Evolutionary conservation across 176 grass and related monocot species (phyloP), one percentile per base, ranked within the genome.

Genomic region (Areca catechu): DNA sequence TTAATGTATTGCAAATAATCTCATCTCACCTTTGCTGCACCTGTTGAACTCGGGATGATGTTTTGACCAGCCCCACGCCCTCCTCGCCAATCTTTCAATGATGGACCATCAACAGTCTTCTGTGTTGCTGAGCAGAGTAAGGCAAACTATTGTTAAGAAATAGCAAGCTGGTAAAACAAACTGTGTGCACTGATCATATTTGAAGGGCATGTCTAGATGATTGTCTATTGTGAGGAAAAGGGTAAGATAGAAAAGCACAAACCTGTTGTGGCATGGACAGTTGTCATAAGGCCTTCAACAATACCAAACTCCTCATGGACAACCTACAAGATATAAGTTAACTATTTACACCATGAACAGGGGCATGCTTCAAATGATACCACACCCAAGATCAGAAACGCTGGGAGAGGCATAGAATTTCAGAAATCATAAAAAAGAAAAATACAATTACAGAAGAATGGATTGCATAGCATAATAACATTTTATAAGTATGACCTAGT

Each of bases 251-350:
- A 65, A 65, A 24, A 58, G 68, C 62, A 71, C 16, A 50, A 72
- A 97, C 92, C 92, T 91, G 92, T 97, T 25, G 92, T 97, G 7
- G 92, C 92, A 66, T 97, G 92, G 75, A 97, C 92, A 70, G 87
- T 97, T 65, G 92, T 97, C 92, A 97, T 97, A 58, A 97, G 86
- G 53, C 86, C 92, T 83, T 91, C 92, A 50, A 87, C 57, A 57
- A 97, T 97, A 61, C 92, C 92, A 68, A 97, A 97, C 82, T 91
- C 92, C 73, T 91, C 92, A 62, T 97, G 92, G 20, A 97, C 92
- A 61, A 97, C 92, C 92, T 97, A 69, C 83, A 76, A 17, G 22
- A 67, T 16, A 34, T 25, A 16, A 49, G 17, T 25, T 29, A 72
- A 29, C 12, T 22, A 51, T 51, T 4, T 51, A 10, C 21, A 60